Conservation (phyloP, 148 eudicot species). For the Persicaria maculosa region DNA sequence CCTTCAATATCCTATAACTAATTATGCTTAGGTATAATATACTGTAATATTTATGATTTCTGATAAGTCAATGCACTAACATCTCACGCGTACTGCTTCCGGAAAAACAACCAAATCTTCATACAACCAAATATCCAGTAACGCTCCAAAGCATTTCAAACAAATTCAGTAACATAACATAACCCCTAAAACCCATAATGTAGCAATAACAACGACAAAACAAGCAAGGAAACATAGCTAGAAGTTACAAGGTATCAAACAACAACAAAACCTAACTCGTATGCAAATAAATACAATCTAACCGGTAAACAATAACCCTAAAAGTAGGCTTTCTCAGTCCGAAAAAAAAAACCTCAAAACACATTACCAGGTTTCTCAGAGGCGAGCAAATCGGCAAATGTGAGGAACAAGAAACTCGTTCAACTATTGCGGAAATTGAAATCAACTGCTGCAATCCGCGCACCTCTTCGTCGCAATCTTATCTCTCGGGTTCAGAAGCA, state of each 20-base stretch:
- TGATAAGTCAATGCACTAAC: neutral
- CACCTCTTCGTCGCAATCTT: neutral
- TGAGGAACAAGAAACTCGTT: neutral
- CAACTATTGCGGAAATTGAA: neutral
- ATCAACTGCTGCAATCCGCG: neutral
- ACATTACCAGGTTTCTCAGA: neutral
- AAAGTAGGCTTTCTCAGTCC: neutral
- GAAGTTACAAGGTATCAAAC: neutral
- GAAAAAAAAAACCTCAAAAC: neutral
- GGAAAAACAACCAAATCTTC: neutral
- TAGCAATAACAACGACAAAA: neutral
- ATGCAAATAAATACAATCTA: neutral
- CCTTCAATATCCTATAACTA: neutral
- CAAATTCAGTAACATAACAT: neutral
- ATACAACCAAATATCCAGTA: neutral
- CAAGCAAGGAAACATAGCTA: neutral
- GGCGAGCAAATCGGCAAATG: neutral
- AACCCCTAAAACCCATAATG: conserved; percentile 1
- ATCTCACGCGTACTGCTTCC: neutral
- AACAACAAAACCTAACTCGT: neutral
- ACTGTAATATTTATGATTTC: neutral
- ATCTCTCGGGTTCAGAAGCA: neutral
- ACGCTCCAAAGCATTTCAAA: neutral
- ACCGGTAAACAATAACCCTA: too few species aligned
- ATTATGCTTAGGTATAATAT: neutral